Conservation (phyloP, 2,329 filamentous ascomycete genomes). For the Colletotrichum lindemuthianum region DNA sequence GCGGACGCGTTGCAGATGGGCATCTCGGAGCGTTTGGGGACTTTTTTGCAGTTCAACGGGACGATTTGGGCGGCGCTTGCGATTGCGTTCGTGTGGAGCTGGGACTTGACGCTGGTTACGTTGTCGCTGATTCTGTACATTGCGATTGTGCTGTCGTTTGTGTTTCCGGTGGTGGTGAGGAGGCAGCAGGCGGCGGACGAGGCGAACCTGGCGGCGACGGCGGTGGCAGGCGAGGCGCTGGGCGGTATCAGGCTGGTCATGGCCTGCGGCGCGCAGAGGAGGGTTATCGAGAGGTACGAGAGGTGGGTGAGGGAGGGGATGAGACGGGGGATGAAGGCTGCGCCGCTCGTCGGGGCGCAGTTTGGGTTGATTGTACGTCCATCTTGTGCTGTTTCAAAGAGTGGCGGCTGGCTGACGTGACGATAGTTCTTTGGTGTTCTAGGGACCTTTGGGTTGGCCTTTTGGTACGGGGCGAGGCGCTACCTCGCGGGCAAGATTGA, state of each 20-base stretch:
- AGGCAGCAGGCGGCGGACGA: constrained; percentile 35
- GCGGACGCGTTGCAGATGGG: constrained; percentile 64
- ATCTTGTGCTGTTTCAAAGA: background rate
- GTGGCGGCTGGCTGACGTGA: background rate
- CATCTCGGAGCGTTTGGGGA: constrained; percentile 61
- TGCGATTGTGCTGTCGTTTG: constrained; percentile 42
- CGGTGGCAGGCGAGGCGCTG: constrained; percentile 55
- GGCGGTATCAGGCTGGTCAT: constrained; percentile 54
- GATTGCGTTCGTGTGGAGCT: constrained; percentile 63
- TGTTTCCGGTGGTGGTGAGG: constrained; percentile 44
- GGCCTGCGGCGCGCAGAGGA: constrained; percentile 54
- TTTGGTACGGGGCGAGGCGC: constrained; percentile 55
- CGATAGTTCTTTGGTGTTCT: constrained; percentile 45
- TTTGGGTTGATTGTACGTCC: constrained; percentile 40
- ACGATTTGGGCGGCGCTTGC: constrained; percentile 56
- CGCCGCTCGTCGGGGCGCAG: constrained; percentile 45
- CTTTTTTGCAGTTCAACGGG: constrained; percentile 54
- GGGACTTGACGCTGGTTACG: constrained; percentile 62
- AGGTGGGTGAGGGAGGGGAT: constrained; percentile 50
- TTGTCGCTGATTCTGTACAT: constrained; percentile 58
- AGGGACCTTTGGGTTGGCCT: constrained; percentile 51
- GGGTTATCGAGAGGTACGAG: constrained; percentile 49
- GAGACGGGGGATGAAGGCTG: constrained; percentile 47
- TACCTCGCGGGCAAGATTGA: constrained; percentile 46
- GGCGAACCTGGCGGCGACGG: constrained; percentile 48